Evolutionary conservation across 1,139 yeast genomes (phyloP), one percentile per base, ranked within the genome.

Genomic region (Magnusiomyces sp.): DNA sequence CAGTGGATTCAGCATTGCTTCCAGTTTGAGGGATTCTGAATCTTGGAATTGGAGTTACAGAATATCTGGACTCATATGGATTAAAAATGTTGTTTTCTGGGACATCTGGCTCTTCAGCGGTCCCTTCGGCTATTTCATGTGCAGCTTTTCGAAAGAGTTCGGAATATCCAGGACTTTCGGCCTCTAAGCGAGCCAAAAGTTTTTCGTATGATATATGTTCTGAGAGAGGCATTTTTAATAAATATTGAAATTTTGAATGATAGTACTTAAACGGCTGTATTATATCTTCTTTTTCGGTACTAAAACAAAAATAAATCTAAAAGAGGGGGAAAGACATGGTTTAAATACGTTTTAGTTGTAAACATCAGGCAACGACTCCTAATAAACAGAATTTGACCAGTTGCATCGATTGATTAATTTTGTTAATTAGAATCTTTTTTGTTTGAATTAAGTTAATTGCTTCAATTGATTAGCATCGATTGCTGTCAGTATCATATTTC

Each of bases 1-100:
- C 82, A 7, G 87, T 83, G 55, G 73, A 68, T 6, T 70, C 68
- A 4, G 76, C 69, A 7, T 72, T 68, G 48, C 81, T 67, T 0
- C 92, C 84, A 13, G 71, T 59, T 33, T 71, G 64, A 1, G 90
- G 90, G 47, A 88, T 71, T 52, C 70, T 69, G 67, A 68, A 69
- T 57, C 66, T 68, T 42, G 72, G 70, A 46, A 68, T 58, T 19
- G 69, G 67, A 48, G 56, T 55, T 6, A 61, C 51, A 13, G 60
- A 43, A 54, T 60, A 60, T 33, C 54, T 52, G 47, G 50, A 50
- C 37, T 52, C 48, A 51, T 60, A 60, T 17, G 60, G 60, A 33
- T 55, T 54, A 17, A 41, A 42, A 10, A 32, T 23, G 3, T 13
- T 14, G 27, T 29, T 23, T 14, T n/a, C 27, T 13, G 45, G 7